A percentile compares a stretch with the other conserved stretches of the same genome.
Evolutionary conservation across 768 basidiomycete species (phyloP).

Genomic region (Rubroboletus satanas): DNA sequence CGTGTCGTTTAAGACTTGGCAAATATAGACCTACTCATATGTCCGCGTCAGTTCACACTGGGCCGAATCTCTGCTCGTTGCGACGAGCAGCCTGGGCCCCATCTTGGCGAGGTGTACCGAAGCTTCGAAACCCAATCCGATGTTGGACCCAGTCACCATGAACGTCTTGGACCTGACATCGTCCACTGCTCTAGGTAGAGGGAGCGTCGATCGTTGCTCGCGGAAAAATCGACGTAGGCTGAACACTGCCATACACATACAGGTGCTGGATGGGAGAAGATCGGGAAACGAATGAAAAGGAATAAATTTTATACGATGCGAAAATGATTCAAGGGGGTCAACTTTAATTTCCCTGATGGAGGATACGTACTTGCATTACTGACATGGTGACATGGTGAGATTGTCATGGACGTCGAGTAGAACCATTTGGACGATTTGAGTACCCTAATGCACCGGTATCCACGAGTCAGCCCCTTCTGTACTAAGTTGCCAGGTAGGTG

Average conservation of each 20-base stretch:
- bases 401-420: background rate
- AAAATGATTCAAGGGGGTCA: background rate
- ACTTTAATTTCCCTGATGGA: background rate
- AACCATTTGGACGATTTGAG: background rate
- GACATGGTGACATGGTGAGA: background rate
- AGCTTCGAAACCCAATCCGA: constrained; percentile 31
- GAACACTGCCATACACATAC: background rate
- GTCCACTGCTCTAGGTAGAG: background rate
- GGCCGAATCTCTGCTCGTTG: constrained; percentile 30
- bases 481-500: too few relatives aligned
- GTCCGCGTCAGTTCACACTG: constrained; percentile 20
- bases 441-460: too few relatives aligned
- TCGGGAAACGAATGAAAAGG: background rate
- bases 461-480: too few relatives aligned
- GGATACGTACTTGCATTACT: background rate
- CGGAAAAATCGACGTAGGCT: constrained; percentile 7
- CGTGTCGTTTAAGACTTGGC: too few relatives aligned
- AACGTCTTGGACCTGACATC: constrained; percentile 45
- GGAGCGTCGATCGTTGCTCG: constrained; percentile 22
- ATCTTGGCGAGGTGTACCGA: constrained; percentile 31
- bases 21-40: background rate
- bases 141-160: constrained; percentile 46
- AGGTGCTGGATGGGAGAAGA: background rate
- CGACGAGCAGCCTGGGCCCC: constrained; percentile 28
- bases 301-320: background rate